Evolutionary conservation across 345 rosid species (phyloP).

Genomic region (Hibiscus syriacus): DNA sequence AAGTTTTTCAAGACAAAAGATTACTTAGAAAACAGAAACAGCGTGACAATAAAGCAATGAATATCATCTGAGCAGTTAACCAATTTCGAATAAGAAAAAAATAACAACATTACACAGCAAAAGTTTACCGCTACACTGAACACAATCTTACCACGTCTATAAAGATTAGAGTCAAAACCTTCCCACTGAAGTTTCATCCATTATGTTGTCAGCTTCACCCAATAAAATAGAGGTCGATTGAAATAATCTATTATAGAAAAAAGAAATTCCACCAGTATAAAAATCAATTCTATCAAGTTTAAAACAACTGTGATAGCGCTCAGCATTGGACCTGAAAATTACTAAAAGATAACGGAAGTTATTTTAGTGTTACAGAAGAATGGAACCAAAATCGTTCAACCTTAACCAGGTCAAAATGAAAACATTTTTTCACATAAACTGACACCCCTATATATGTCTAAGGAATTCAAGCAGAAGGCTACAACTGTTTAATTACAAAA

Average conservation of each 20-base stretch:
- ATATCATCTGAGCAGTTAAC: not conserved
- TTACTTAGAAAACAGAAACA: not conserved
- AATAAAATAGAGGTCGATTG: slow-evolving; percentile 43
- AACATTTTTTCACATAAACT: not conserved
- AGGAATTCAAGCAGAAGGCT: not conserved
- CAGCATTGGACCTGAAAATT: slow-evolving; percentile 17
- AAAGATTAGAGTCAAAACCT: slow-evolving; percentile 42
- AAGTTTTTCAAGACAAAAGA: slow-evolving; percentile 1
- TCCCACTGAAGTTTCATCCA: slow-evolving; percentile 50
- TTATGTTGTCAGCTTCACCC: slow-evolving; percentile 49
- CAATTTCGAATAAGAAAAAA: slow-evolving; percentile 7
- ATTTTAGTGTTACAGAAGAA: not conserved
- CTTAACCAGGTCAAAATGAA: not conserved
- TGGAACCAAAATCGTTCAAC: not conserved
- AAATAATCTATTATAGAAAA: slow-evolving; percentile 44
- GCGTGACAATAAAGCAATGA: not conserved
- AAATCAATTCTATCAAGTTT: slow-evolving; percentile 20
- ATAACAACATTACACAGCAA: slow-evolving; percentile 9
- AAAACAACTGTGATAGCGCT: slow-evolving; percentile 7
- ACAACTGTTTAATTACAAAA: not conserved
- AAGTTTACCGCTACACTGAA: slow-evolving; percentile 4
- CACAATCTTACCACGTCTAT: slow-evolving; percentile 51
- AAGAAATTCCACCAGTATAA: slow-evolving; percentile 29
- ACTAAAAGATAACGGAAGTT: slow-evolving; percentile 9
- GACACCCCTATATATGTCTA: not conserved